Evolutionary conservation across 2,329 filamentous ascomycete species (phyloP).

Genomic region (Passalora sequoiae): DNA sequence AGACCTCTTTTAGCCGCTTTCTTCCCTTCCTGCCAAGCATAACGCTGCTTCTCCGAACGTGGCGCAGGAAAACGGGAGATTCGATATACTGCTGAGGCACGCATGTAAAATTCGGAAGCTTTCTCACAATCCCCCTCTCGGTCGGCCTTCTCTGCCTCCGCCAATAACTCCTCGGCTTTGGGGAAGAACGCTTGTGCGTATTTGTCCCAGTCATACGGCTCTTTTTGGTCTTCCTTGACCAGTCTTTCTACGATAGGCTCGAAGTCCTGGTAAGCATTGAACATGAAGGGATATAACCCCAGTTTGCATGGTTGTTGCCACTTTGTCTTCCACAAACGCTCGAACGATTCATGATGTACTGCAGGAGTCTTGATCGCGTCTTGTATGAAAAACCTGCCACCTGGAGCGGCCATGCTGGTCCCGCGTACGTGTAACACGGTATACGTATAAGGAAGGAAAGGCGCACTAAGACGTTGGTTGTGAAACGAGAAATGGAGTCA

Average conservation of each 20-base stretch:
- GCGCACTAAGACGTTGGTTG: too few species aligned
- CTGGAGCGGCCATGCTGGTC: constrained; percentile 22
- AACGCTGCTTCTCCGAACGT: constrained; percentile 48
- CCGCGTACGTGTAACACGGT: too few species aligned
- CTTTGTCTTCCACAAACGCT: constrained; percentile 64
- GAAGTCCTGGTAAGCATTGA: constrained; percentile 63
- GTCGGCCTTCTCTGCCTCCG: constrained; percentile 48
- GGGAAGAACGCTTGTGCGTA: constrained; percentile 61
- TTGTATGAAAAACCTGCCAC: constrained; percentile 42
- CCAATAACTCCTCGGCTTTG: constrained; percentile 53
- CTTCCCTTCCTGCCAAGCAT: constrained; percentile 64
- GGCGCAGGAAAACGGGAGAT: constrained; percentile 65
- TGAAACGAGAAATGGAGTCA: too few species aligned
- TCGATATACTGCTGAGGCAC: constrained; percentile 66
- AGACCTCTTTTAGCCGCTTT: constrained; percentile 55
- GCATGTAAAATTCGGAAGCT: constrained; percentile 60
- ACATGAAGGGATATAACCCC: constrained; percentile 62
- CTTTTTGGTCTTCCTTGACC: constrained; percentile 57
- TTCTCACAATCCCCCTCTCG: constrained; percentile 44
- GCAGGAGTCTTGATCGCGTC: constrained; percentile 40
- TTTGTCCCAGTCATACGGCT: constrained; percentile 56
- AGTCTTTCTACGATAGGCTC: constrained; percentile 62
- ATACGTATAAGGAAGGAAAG: too few species aligned
- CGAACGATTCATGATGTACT: constrained; percentile 44
- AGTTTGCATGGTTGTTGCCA: constrained; percentile 60